A percentile compares a stretch with the other conserved stretches of the same genome.
Conservation (phyloP, 2,329 filamentous ascomycete genomes). For the Cladosporium sp. region DNA sequence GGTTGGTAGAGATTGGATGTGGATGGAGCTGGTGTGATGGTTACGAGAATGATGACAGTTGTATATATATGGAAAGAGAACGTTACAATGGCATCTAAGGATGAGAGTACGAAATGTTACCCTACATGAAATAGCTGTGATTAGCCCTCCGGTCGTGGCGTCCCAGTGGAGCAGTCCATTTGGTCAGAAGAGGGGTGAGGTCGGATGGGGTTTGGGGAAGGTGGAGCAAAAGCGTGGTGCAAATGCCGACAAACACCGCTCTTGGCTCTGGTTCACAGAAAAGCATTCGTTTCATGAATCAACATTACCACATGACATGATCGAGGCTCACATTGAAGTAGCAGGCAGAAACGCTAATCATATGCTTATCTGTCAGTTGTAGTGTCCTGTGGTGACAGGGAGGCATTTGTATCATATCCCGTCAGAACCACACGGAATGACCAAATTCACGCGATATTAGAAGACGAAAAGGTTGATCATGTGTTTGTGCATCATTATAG, state of each 20-base stretch:
- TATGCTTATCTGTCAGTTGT: too few relatives aligned
- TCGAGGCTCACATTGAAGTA: too few relatives aligned
- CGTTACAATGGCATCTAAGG: too few relatives aligned
- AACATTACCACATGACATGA: too few relatives aligned
- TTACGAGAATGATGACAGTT: neutral
- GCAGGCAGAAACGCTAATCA: too few relatives aligned
- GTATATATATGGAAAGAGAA: neutral
- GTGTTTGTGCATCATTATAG: too few relatives aligned
- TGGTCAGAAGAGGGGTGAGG: neutral
- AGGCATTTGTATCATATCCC: too few relatives aligned
- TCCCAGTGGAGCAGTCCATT: neutral
- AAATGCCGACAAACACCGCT: conserved; percentile 1
- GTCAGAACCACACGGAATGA: too few relatives aligned
- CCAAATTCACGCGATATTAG: too few relatives aligned
- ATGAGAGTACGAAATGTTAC: neutral
- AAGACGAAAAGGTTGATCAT: too few relatives aligned
- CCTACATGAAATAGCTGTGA: neutral
- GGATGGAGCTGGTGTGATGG: neutral
- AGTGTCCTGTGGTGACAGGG: too few relatives aligned
- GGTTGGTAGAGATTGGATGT: neutral
- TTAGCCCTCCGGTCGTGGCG: neutral
- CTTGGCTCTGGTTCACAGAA: neutral
- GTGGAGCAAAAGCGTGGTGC: neutral
- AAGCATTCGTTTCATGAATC: too few relatives aligned
- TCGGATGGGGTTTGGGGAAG: neutral